A percentile compares a stretch with the other conserved stretches of the same genome.
Conservation (phyloP, 805 yeast genomes). For the Myxozyma geophila region DNA sequence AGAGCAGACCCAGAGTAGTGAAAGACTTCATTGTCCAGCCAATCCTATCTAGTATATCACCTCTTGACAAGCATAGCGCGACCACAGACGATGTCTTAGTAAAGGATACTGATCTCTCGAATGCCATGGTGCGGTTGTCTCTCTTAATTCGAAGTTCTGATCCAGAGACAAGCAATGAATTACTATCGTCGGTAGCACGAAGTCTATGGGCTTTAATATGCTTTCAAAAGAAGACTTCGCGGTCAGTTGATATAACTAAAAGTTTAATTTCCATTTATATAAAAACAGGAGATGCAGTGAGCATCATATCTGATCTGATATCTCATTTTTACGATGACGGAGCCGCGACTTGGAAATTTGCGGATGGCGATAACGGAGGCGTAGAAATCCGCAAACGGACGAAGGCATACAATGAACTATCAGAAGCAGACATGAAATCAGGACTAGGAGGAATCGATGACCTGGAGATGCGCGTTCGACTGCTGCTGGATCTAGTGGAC, state of each 20-base stretch:
- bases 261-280: conserved; percentile 32
- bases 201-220: conserved; percentile 30
- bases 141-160: conserved; percentile 19
- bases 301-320: conserved; percentile 45
- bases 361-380: conserved; percentile 40
- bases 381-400: conserved; percentile 38
- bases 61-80: neutral
- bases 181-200: conserved; percentile 14
- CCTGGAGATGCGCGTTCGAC: conserved; percentile 22
- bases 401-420: conserved; percentile 12
- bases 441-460: conserved; percentile 24
- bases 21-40: conserved; percentile 60
- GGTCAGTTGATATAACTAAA: conserved; percentile 23
- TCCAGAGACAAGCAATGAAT: conserved; percentile 10
- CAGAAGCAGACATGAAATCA: conserved; percentile 2
- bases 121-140: conserved; percentile 16
- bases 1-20: conserved; percentile 50
- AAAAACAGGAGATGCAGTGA: conserved; percentile 38
- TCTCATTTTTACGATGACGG: conserved; percentile 45
- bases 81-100: conserved; percentile 7
- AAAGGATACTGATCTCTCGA: conserved; percentile 51
- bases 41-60: conserved; percentile 3
- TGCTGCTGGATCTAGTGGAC: conserved; percentile 44
- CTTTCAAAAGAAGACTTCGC: conserved; percentile 27
- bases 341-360: conserved; percentile 42